These are phyloP conservation scores for Piedraia hortae DNA, from an alignment of 2,329 filamentous ascomycete species.

Conservation along the genomic window DNA sequence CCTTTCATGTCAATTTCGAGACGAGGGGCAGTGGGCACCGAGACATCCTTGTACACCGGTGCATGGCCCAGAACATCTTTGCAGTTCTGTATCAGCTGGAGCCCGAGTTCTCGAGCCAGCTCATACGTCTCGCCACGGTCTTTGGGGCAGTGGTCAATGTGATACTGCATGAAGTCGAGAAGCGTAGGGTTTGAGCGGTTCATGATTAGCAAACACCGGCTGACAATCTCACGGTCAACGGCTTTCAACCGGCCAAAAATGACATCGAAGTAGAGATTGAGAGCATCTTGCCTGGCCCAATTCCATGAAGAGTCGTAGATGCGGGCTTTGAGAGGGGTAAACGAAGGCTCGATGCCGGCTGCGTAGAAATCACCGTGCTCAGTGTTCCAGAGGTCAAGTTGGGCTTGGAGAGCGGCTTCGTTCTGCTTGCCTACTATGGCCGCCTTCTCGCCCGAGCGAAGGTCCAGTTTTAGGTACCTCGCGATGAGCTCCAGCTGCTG, in stretches of 20 bases:
- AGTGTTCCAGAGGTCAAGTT: constrained; percentile 79
- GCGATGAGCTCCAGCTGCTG: constrained; percentile 90
- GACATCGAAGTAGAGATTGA: constrained; percentile 97
- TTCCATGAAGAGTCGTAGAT: constrained; percentile 98
- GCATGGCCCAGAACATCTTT: constrained; percentile 62
- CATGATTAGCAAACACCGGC: constrained; percentile 96
- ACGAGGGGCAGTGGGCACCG: constrained; percentile 67
- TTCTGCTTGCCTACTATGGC: constrained; percentile 64
- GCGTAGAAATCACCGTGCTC: constrained; percentile 97
- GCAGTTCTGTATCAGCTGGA: constrained; percentile 91
- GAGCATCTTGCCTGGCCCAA: constrained; percentile 89
- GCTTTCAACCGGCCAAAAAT: constrained; percentile 86
- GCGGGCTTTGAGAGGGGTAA: constrained; percentile 78
- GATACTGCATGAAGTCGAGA: constrained; percentile 98
- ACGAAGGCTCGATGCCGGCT: constrained; percentile 74
- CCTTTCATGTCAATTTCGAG: constrained; percentile 81
- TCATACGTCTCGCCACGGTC: constrained; percentile 93
- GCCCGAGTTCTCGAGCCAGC: constrained; percentile 81
- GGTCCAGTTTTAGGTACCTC: constrained; percentile 87
- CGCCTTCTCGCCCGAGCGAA: constrained; percentile 87
- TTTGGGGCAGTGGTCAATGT: constrained; percentile 94
- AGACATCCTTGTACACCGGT: constrained; percentile 89
- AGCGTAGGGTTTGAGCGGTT: constrained; percentile 91
- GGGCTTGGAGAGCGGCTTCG: constrained; percentile 63
- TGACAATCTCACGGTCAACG: constrained; percentile 92